Base-by-base conservation (phyloP, 768 basidiomycete species). In the Pleurotus eryngii region DNA sequence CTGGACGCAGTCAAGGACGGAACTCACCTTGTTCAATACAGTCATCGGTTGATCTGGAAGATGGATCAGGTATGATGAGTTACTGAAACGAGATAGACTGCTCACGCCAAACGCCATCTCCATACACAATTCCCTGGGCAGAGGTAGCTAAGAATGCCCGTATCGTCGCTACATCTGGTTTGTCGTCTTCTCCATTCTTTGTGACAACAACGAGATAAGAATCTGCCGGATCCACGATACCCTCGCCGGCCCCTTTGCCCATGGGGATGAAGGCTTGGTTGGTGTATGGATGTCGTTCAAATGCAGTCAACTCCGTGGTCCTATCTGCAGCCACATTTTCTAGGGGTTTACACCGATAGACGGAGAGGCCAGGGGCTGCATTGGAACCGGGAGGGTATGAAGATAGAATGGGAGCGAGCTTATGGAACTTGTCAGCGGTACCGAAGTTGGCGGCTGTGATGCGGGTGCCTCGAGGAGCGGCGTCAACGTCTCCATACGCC, bases 231-330 rank as follows among this genome's bases (percentile, higher is more conserved):
- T 82, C 81, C 22, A 61, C 69, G 60, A 81, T 72, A 27, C 75
- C 76, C 60, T 81, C 80, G 42, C 72, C 80, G 9, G 1, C 17
- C 7, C 81, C 83, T 40, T 73, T 70, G 4, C 93, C 92, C 92
- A 98, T 94, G 7, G 97, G 96, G 57, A 98, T 82, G 70, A 98
- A 98, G 5, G 90, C 87, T 69, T 98, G 96, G 62, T 88, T 96
- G 11, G 91, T 95, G 68, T 80, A 89, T 26, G 86, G 81, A 66
- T 99, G 97, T 27, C 95, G 80, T 71, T 99, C 97, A 59, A 98
- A 74, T n/a, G 86, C 79, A 60, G 79, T 80, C 59, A 98, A 71
- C 59, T 77, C 78, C 64, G 85, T 81, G 17, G 72, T 74, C 17
- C 82, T 81, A 26, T 78, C 76, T 30, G 71, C 66, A 7, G 75